Evolutionary conservation across 768 basidiomycete genomes (phyloP).

Genomic region (Phlebiopsis flavidoalba): DNA sequence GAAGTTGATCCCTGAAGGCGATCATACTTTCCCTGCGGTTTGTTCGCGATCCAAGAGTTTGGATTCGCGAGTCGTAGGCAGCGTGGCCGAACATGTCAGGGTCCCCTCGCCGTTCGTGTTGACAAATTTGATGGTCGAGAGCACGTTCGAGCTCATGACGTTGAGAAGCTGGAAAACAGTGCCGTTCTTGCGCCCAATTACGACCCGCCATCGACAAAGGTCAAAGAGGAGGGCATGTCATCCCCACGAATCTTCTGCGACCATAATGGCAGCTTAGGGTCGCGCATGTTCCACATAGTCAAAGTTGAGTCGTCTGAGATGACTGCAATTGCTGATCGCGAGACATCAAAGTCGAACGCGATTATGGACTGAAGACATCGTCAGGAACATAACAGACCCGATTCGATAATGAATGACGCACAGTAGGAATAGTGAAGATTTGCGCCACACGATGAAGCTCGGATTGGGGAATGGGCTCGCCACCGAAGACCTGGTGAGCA

Average conservation of each 20-base stretch:
- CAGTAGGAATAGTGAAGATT: slow-evolving; percentile 65
- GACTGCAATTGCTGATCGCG: slow-evolving; percentile 72
- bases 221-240: slow-evolving; percentile 76
- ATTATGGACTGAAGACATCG: slow-evolving; percentile 55
- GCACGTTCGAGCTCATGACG: slow-evolving; percentile 63
- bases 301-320: slow-evolving; percentile 80
- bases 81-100: slow-evolving; percentile 86
- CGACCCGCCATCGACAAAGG: slow-evolving; percentile 82
- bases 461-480: slow-evolving; percentile 61
- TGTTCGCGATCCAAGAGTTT: slow-evolving; percentile 86
- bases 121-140: slow-evolving; percentile 77
- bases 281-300: slow-evolving; percentile 78
- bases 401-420: slow-evolving; percentile 30
- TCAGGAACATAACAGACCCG: neutral
- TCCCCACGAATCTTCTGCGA: slow-evolving; percentile 75
- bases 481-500: slow-evolving; percentile 55
- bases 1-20: slow-evolving; percentile 68
- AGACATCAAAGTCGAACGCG: slow-evolving; percentile 81
- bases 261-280: slow-evolving; percentile 63
- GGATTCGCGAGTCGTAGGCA: slow-evolving; percentile 79
- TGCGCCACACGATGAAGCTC: slow-evolving; percentile 68
- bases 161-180: slow-evolving; percentile 81
- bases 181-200: slow-evolving; percentile 79
- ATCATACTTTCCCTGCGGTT: slow-evolving; percentile 81
- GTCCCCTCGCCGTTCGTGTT: slow-evolving; percentile 62